Conservation (phyloP, 73 alveolate species). For the Tetrahymena elliotti region DNA sequence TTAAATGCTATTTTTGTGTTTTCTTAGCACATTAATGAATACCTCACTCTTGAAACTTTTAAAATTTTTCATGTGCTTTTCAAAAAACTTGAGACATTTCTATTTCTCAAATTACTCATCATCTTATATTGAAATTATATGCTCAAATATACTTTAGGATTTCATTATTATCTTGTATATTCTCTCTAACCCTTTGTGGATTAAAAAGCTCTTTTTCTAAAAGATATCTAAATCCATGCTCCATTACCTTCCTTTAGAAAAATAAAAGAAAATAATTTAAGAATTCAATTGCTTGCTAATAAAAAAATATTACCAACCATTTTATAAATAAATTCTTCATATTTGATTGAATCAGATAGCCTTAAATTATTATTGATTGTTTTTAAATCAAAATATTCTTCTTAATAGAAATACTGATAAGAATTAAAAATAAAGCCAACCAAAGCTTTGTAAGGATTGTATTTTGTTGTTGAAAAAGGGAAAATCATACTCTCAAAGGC, state of each 20-base stretch:
- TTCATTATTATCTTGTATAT: not conserved
- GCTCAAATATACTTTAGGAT: not conserved
- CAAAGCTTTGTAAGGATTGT: not conserved
- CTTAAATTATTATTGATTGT: not conserved
- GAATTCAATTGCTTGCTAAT: no score
- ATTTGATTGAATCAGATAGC: not conserved
- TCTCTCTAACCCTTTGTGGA: not conserved
- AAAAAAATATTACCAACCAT: not conserved
- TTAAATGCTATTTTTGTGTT: not conserved
- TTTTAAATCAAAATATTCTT: not conserved
- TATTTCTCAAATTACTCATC: not conserved
- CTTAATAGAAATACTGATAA: not conserved
- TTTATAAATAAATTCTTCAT: not conserved
- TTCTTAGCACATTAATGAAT: not conserved
- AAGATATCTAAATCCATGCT: not conserved
- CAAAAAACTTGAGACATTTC: not conserved
- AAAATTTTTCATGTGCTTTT: not conserved
- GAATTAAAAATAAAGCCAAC: not conserved
- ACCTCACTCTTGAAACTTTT: not conserved
- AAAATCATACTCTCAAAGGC: not conserved
- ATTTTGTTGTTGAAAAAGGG: not conserved
- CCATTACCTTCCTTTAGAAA: not conserved
- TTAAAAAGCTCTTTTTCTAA: not conserved
- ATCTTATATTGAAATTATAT: not conserved
- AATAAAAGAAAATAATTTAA: no score